phyloP scores from a whole-genome alignment of 768 basidiomycete species.

The Trametes sanguinea region DNA sequence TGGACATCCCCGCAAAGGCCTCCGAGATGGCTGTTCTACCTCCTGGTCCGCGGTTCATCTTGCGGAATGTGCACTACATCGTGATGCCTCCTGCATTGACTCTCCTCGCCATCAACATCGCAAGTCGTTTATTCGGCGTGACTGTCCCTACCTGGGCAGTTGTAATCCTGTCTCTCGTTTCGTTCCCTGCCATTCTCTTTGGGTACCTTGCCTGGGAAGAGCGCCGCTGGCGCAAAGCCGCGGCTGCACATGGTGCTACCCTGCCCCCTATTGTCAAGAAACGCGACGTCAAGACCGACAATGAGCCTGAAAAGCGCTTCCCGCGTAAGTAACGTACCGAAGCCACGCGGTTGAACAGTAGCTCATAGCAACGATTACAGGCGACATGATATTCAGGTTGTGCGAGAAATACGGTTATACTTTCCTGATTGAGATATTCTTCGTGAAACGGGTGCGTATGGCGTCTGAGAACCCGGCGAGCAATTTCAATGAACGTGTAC shows the following conservation, averaged over 20 bases:
- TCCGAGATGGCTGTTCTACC: neutral
- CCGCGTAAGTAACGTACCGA: neutral
- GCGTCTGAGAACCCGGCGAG: too few species aligned
- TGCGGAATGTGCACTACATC: slow-evolving; percentile 3
- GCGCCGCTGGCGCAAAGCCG: neutral
- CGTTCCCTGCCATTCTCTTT: neutral
- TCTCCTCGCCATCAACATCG: neutral
- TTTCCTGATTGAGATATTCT: slow-evolving; percentile 2
- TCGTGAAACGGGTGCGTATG: neutral
- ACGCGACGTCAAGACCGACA: neutral
- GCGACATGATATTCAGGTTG: slow-evolving; percentile 13
- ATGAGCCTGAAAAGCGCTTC: neutral
- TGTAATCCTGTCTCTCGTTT: neutral
- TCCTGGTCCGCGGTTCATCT: slow-evolving; percentile 5
- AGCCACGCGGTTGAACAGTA: neutral
- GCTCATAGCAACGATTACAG: neutral
- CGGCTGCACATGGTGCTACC: slow-evolving; percentile 6
- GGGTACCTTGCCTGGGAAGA: neutral
- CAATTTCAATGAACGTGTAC: too few species aligned
- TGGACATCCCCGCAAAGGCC: neutral
- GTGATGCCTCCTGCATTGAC: neutral
- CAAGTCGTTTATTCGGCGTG: neutral
- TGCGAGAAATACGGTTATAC: slow-evolving; percentile 16
- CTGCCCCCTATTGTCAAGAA: neutral
- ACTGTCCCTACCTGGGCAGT: neutral